Percentiles rank a stretch among this genome's conserved stretches.
Conservation (phyloP, 2,329 filamentous ascomycete species). For the Teratosphaeria zuluensis region DNA sequence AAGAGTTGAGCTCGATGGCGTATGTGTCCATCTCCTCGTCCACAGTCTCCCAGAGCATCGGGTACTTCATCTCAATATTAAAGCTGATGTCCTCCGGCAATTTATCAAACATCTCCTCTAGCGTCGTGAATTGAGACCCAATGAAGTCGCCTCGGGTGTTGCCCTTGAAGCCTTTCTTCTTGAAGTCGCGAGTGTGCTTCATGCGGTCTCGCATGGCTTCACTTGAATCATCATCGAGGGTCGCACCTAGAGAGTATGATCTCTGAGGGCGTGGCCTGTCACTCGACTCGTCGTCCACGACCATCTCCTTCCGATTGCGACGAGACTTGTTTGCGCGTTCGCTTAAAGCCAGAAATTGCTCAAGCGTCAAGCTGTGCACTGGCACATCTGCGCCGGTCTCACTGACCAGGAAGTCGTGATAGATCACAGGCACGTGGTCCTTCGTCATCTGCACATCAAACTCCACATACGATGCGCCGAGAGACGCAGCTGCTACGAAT, state of each 20-base stretch:
- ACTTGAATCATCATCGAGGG: slow-evolving; percentile 29
- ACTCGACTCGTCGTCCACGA: background rate
- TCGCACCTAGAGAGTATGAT: slow-evolving; percentile 52
- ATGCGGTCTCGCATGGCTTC: slow-evolving; percentile 68
- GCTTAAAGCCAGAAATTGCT: slow-evolving; percentile 64
- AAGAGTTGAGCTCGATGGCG: slow-evolving; percentile 89
- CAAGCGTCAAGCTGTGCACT: slow-evolving; percentile 85
- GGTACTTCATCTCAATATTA: slow-evolving; percentile 99
- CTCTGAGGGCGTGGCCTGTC: slow-evolving; percentile 26
- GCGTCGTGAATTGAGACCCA: slow-evolving; percentile 86
- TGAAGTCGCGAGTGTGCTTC: slow-evolving; percentile 95
- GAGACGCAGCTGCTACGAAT: slow-evolving; percentile 89
- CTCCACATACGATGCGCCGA: slow-evolving; percentile 67
- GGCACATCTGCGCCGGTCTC: slow-evolving; percentile 96
- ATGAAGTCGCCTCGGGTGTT: slow-evolving; percentile 93
- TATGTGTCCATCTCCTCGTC: slow-evolving; percentile 96
- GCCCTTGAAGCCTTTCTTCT: slow-evolving; percentile 88
- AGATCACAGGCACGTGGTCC: slow-evolving; percentile 94
- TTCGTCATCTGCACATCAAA: slow-evolving; percentile 96
- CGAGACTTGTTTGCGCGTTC: slow-evolving; percentile 9
- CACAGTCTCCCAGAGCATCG: slow-evolving; percentile 91
- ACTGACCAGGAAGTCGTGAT: slow-evolving; percentile 95
- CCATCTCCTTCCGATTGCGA: slow-evolving; percentile 4
- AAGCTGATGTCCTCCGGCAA: slow-evolving; percentile 78
- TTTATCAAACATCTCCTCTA: slow-evolving; percentile 85